phyloP scores from a whole-genome alignment of 2,329 filamentous ascomycete species.

The Pseudocercospora cruenta region DNA sequence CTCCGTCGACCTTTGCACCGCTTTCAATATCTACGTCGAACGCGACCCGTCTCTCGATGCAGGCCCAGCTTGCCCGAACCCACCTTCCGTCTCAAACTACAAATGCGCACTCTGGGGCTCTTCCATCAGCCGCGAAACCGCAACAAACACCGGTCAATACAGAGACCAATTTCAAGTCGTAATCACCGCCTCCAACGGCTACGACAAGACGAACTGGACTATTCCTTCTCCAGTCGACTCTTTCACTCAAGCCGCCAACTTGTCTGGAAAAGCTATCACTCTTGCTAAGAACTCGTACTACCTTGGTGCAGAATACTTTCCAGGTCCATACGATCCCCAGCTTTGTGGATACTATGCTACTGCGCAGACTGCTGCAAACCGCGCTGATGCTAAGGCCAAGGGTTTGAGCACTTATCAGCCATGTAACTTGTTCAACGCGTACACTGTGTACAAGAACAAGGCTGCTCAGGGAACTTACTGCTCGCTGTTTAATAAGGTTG shows the following conservation, averaged over 20 bases:
- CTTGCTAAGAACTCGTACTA: conserved; percentile 26
- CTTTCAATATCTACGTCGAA: conserved; percentile 35
- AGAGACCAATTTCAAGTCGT: conserved; percentile 34
- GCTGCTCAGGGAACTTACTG: conserved; percentile 34
- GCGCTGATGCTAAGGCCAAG: conserved; percentile 19
- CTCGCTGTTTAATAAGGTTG: conserved; percentile 28
- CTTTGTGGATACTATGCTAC: conserved; percentile 33
- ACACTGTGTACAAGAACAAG: conserved; percentile 33
- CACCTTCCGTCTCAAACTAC: conserved; percentile 37
- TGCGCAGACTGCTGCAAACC: conserved; percentile 30
- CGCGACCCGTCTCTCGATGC: conserved; percentile 30
- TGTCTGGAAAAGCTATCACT: conserved; percentile 33
- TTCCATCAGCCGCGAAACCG: conserved; percentile 30
- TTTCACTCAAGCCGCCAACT: conserved; percentile 38
- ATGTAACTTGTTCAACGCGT: conserved; percentile 35
- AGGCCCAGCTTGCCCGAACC: conserved; percentile 33
- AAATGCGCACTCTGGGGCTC: conserved; percentile 42
- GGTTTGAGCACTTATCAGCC: conserved; percentile 27
- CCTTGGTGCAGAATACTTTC: conserved; percentile 32
- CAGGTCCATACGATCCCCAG: conserved; percentile 32
- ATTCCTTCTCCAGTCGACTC: conserved; percentile 28
- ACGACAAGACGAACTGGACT: conserved; percentile 33
- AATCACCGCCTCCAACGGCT: conserved; percentile 36
- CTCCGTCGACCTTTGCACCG: conserved; percentile 27
- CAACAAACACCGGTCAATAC: conserved; percentile 34